Base-by-base conservation (phyloP, 768 basidiomycete genomes). In the Boletus subcaerulescens region DNA sequence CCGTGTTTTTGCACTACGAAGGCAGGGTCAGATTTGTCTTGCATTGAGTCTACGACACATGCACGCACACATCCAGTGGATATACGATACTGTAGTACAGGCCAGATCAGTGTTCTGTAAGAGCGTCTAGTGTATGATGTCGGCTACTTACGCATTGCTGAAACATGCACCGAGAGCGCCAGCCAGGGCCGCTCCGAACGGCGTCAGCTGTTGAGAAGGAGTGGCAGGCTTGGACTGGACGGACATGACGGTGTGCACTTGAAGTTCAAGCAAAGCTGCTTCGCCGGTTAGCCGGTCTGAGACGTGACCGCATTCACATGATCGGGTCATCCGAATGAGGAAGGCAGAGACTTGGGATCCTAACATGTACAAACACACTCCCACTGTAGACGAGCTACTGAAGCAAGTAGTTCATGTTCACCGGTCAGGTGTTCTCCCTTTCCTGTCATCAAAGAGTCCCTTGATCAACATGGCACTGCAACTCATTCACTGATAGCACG, bases 91-190 rank as follows among this genome's bases (percentile, higher is more conserved):
- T 96, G 61, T 52, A 5, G 26, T 1, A 15, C n/a, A 14, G 13
- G 45, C 7, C 0, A 20, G 22, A 20, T 61, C 33, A 61, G 60
- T 40, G 29, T 46, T 12, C 26, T 54, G 47, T 12, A 59, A 36
- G 24, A 58, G 45, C 60, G 39, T 32, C 41, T 11, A 24, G 32
- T 42, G 17, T 49, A 31, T 14, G 15, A 35, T 35, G 33, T 35
- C 14, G 45, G 11, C 0, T 24, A 83, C 93, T 70, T 71, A 95
- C 91, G 93, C 92, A 62, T 91, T 92, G 59, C 89, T 87, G 72
- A 97, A 92, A 67, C 94, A 93, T 24, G 89, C 94, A 45, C 95
- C 93, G 17, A 98, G 78, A 9, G 96, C 96, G 4, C 96, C 95
- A 42, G 93, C 92, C 52, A 98, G 77, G 2, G 96, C 96, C 58